phyloP scores from a whole-genome alignment of 139 green algal species.

The Picochlorum sp. region DNA sequence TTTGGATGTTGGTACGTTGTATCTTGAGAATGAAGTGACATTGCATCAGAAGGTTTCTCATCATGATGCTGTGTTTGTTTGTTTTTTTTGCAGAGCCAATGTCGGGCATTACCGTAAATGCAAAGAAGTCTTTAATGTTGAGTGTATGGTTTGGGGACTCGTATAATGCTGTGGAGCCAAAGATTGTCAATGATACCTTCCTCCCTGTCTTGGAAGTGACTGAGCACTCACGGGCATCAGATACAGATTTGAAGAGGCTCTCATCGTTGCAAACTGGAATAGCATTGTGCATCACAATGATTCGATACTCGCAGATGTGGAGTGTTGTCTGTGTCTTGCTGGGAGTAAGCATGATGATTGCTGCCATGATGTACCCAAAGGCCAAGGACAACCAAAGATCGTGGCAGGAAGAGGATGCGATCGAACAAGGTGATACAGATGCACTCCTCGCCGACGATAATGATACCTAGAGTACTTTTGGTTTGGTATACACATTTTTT shows the following conservation, averaged over 20 bases:
- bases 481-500: no score
- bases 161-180: constrained; percentile 30
- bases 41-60: constrained; percentile 2
- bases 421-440: no score
- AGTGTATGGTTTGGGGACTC: constrained; percentile 26
- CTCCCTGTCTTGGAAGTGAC: constrained; percentile 53
- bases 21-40: constrained; percentile 13
- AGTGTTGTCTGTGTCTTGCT: no score
- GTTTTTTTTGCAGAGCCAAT: constrained; percentile 6
- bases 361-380: no score
- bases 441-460: no score
- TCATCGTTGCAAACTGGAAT: not conserved
- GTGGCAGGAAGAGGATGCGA: no score
- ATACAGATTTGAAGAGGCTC: not conserved
- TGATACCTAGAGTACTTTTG: no score
- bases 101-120: constrained; percentile 43
- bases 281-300: not conserved
- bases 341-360: no score
- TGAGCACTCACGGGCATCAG: constrained; percentile 11
- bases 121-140: constrained; percentile 39
- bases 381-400: no score
- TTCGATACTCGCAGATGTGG: no score
- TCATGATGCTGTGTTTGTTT: no score
- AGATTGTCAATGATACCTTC: constrained; percentile 29
- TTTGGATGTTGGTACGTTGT: constrained; percentile 20